Conservation (phyloP, 306 rosid species). For the Phaseolus lunatus region DNA sequence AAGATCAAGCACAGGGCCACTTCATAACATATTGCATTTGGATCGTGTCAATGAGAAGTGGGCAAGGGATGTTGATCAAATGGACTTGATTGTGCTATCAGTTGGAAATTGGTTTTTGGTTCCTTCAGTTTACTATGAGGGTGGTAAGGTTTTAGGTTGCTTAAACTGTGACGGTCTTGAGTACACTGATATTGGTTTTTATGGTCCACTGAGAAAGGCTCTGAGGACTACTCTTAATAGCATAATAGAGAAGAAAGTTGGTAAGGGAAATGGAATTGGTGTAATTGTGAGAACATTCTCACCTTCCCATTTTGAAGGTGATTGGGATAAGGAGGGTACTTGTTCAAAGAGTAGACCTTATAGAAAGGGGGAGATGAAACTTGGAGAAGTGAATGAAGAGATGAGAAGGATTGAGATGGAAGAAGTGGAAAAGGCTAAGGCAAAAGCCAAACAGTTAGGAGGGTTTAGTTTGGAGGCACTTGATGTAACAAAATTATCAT, state of each 20-base stretch:
- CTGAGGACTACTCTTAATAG: constrained; percentile 54
- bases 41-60: constrained; percentile 68
- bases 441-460: neutral
- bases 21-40: constrained; percentile 59
- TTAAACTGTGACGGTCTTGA: constrained; percentile 57
- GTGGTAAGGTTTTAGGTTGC: constrained; percentile 62
- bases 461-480: constrained; percentile 39
- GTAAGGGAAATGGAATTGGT: constrained; percentile 28
- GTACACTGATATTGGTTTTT: constrained; percentile 65
- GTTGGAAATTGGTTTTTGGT: constrained; percentile 80
- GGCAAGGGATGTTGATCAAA: constrained; percentile 57
- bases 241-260: constrained; percentile 56
- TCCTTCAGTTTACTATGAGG: constrained; percentile 76
- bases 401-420: constrained; percentile 43
- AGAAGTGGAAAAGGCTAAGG: constrained; percentile 43
- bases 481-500: constrained; percentile 46
- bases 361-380: constrained; percentile 12
- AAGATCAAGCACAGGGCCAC: constrained; percentile 53
- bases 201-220: constrained; percentile 70
- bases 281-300: constrained; percentile 45
- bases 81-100: constrained; percentile 66
- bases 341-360: constrained; percentile 39
- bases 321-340: constrained; percentile 47
- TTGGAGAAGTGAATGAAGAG: constrained; percentile 23
- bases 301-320: constrained; percentile 50